A percentile compares a stretch with the other conserved stretches of the same genome.
These are phyloP conservation scores for Cladosporium phlei DNA, from an alignment of 2,329 filamentous ascomycete genomes.

Conservation along the genomic window DNA sequence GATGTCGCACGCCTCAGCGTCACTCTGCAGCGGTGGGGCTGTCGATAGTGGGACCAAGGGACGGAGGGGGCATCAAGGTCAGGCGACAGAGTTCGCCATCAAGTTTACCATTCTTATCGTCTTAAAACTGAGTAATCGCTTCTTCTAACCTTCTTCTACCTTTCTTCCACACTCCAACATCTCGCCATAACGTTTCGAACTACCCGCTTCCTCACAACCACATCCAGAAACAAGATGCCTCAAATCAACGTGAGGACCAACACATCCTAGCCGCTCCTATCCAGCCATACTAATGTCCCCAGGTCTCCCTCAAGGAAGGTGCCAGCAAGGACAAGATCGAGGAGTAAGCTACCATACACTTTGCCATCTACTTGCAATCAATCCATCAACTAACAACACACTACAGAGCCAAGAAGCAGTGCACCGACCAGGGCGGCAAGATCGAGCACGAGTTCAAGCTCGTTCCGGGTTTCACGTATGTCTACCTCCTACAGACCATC, in stretches of 20 bases:
- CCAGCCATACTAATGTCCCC: slow-evolving; percentile 17
- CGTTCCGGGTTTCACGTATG: slow-evolving; percentile 92
- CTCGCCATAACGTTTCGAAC: slow-evolving; percentile 7
- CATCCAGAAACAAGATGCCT: slow-evolving; percentile 19
- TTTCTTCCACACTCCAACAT: background rate
- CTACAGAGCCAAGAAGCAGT: slow-evolving; percentile 69
- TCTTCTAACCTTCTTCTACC: background rate
- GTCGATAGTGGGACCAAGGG: slow-evolving; percentile 10
- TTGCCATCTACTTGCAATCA: background rate
- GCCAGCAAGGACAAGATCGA: slow-evolving; percentile 63
- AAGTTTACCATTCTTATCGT: slow-evolving; percentile 5
- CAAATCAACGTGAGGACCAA: slow-evolving; percentile 27
- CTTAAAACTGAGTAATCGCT: too few species aligned
- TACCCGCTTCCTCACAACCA: slow-evolving; percentile 2
- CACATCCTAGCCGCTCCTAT: background rate
- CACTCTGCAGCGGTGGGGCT: slow-evolving; percentile 6
- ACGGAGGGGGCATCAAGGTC: background rate
- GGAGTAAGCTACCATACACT: too few species aligned
- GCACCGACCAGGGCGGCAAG: slow-evolving; percentile 69
- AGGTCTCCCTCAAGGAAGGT: slow-evolving; percentile 77
- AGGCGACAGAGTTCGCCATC: slow-evolving; percentile 7
- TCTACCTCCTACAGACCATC: slow-evolving; percentile 19
- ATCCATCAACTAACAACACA: background rate
- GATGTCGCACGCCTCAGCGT: background rate
- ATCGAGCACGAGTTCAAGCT: slow-evolving; percentile 80